Percentiles rank a stretch among this genome's conserved stretches.
Conservation (phyloP, 495 filamentous ascomycete species). For the Endocarpon pusillum region DNA sequence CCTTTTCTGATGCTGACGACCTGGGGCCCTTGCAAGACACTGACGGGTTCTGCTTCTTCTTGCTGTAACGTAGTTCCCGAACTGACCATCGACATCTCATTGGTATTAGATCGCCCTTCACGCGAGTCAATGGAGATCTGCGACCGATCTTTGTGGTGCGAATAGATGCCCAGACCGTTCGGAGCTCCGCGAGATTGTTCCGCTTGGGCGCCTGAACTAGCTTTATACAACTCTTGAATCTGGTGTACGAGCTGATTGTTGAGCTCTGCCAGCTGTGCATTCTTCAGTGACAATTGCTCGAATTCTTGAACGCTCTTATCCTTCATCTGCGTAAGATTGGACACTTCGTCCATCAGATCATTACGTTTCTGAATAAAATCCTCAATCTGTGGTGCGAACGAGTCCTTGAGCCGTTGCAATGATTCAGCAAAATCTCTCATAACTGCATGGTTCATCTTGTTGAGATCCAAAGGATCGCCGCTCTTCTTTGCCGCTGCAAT, state of each 20-base stretch:
- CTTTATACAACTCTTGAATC: constrained; percentile 84
- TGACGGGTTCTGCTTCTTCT: constrained; percentile 48
- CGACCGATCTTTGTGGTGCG: constrained; percentile 54
- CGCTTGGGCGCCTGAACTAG: constrained; percentile 42
- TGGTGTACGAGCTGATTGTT: constrained; percentile 90
- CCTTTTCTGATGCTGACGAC: constrained; percentile 85
- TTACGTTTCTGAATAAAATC: constrained; percentile 69
- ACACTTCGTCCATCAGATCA: constrained; percentile 65
- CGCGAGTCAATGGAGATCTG: constrained; percentile 42
- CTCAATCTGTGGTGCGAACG: constrained; percentile 61
- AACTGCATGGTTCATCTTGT: constrained; percentile 65
- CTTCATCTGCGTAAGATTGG: constrained; percentile 58
- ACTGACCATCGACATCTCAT: constrained; percentile 30
- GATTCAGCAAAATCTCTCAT: constrained; percentile 78
- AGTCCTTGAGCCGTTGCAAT: constrained; percentile 70
- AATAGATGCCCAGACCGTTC: constrained; percentile 80
- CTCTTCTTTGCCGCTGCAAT: constrained; percentile 49
- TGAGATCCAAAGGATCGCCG: constrained; percentile 47
- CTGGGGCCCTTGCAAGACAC: constrained; percentile 62
- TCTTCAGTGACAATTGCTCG: constrained; percentile 83
- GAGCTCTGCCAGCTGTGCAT: constrained; percentile 78
- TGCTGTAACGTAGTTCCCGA: constrained; percentile 39
- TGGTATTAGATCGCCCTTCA: constrained; percentile 28
- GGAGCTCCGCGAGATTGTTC: constrained; percentile 29
- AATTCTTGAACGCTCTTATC: constrained; percentile 90